Percentiles rank a stretch among this genome's conserved stretches.
Conservation (phyloP, 2,329 filamentous ascomycete genomes). For the Aspergillus aculeatinus region DNA sequence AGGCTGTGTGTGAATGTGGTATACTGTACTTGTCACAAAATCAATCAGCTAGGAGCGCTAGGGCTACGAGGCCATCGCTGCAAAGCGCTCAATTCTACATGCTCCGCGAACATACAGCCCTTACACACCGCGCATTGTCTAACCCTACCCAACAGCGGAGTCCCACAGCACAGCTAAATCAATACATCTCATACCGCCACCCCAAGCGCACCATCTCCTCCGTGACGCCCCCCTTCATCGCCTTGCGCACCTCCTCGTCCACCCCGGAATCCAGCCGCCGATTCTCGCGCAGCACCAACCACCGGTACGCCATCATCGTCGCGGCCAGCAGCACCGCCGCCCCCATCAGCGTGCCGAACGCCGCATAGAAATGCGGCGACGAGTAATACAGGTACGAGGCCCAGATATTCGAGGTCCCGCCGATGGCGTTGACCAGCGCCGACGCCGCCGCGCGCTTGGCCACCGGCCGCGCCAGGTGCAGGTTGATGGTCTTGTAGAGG, state of each 20-base stretch:
- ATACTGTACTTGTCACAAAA: too few species aligned
- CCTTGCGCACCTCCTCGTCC: slow-evolving; percentile 39
- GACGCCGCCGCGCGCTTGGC: slow-evolving; percentile 46
- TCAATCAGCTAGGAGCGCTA: too few species aligned
- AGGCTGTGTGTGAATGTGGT: too few species aligned
- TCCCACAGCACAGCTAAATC: slow-evolving; percentile 15
- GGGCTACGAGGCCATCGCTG: too few species aligned
- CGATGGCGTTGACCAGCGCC: slow-evolving; percentile 41
- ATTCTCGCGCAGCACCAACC: too few species aligned
- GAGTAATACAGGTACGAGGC: slow-evolving; percentile 25
- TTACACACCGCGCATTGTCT: too few species aligned
- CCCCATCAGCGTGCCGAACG: too few species aligned
- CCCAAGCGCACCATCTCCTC: slow-evolving; percentile 45
- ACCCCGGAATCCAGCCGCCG: slow-evolving; percentile 33
- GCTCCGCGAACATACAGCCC: too few species aligned
- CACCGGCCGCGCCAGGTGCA: slow-evolving; percentile 43
- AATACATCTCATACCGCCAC: slow-evolving; percentile 50
- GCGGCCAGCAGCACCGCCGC: too few species aligned
- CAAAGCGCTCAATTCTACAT: too few species aligned
- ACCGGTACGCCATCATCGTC: too few species aligned
- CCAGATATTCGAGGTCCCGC: slow-evolving; percentile 29
- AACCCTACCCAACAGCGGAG: too few species aligned
- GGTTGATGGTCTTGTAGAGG: slow-evolving; percentile 45
- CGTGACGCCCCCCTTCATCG: slow-evolving; percentile 44
- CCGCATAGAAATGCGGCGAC: slow-evolving; percentile 29